These are phyloP conservation scores for Allomyces macrogynus DNA, from an alignment of 192 early-diverging fungal species.

Conservation along the genomic window DNA sequence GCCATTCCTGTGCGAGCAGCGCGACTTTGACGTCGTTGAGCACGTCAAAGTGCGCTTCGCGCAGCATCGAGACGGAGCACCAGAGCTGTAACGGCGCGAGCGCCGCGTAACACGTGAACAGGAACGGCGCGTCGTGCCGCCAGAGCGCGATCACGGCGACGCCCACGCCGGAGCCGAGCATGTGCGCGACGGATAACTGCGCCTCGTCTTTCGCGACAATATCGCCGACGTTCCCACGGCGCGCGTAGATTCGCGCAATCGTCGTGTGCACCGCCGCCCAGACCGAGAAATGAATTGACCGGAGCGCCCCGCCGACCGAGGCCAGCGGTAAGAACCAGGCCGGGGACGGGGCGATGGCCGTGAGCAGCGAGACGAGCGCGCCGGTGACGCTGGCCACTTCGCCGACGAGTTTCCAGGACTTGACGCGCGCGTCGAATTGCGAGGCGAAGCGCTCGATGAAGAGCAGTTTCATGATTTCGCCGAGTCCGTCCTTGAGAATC, in stretches of 20 bases:
- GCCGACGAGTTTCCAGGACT: background rate
- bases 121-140: background rate
- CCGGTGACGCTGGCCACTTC: background rate
- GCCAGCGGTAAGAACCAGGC: background rate
- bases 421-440: background rate
- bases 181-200: background rate
- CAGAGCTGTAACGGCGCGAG: background rate
- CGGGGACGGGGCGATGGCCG: background rate
- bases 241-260: background rate
- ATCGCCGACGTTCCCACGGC: background rate
- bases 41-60: background rate
- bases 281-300: background rate
- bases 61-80: background rate
- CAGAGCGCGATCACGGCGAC: background rate
- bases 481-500: background rate
- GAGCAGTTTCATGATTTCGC: background rate
- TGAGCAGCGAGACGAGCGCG: background rate
- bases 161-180: background rate
- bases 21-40: background rate
- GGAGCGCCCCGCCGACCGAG: background rate
- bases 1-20: background rate
- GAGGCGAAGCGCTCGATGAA: background rate
- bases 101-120: background rate
- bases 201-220: background rate
- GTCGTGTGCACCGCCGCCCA: background rate